These are phyloP conservation scores for Wallacemonas sp. DNA, from an alignment of 208 protist genomes.

Conservation along the genomic window DNA sequence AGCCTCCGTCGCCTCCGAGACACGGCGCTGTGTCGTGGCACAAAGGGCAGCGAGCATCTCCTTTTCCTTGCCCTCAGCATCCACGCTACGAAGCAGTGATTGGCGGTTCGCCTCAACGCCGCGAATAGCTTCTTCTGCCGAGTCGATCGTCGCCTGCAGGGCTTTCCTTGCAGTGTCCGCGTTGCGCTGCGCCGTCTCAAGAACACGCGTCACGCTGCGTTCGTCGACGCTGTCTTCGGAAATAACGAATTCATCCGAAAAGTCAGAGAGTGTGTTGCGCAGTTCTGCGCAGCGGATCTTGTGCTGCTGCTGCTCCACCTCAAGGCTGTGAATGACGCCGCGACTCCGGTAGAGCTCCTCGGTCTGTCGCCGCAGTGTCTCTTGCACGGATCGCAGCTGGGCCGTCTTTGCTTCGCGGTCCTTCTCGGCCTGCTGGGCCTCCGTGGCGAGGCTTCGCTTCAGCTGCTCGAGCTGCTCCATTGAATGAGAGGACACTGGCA, in stretches of 20 bases:
- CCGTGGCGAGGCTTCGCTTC: conserved; percentile 32
- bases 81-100: conserved; percentile 33
- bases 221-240: conserved; percentile 52
- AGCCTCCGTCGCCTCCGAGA: conserved; percentile 23
- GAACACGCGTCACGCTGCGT: conserved; percentile 27
- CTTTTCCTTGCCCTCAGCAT: conserved; percentile 57
- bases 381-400: conserved; percentile 28
- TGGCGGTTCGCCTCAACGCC: conserved; percentile 32
- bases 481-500: conserved; percentile 29
- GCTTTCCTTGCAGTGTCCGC: conserved; percentile 15
- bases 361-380: conserved; percentile 26
- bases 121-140: conserved; percentile 17
- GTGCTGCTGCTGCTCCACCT: conserved; percentile 55
- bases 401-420: conserved; percentile 25
- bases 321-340: conserved; percentile 42
- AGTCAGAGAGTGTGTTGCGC: conserved; percentile 22
- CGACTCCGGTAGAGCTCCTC: conserved; percentile 39
- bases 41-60: conserved; percentile 36
- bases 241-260: conserved; percentile 37
- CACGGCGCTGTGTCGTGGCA: conserved; percentile 21
- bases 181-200: conserved; percentile 25
- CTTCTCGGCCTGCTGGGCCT: conserved; percentile 34
- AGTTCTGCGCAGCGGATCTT: conserved; percentile 35
- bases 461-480: conserved; percentile 58
- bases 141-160: conserved; percentile 2